Evolutionary conservation across 31 red algal species (phyloP), one percentile per base, ranked within the genome.

Genomic region (Bonnemaisonia californica): DNA sequence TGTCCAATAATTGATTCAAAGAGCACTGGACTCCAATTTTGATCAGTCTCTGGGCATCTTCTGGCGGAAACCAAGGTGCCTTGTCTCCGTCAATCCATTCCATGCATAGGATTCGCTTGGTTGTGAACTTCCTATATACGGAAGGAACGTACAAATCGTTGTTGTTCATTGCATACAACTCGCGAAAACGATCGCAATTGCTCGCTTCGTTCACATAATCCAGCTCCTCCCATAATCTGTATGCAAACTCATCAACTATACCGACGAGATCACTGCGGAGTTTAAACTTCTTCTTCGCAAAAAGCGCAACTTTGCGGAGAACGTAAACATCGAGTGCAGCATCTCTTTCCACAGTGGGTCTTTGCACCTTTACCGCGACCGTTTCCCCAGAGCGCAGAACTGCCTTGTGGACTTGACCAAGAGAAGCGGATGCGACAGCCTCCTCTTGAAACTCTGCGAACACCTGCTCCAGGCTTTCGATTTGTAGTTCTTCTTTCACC

Each of bases 41-140:
- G 45, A 98, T 90, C 41, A 95, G 79, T 32, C 89, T 84, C 62
- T 80, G 65, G 3, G 89, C 87, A 37, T 98, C 92, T 9, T 82
- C 88, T 22, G 79, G 58, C 51, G 79, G 69, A 31, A 64, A 41
- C 76, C 80, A 81, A 5, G 87, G 77, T 22, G 85, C 83, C 71
- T 98, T 98, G 30, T 86, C 75, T 3, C 96, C 96, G 42, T 94
- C 72, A 71, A 98, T 74, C 96, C 96, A 98, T 62, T 95, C 96
- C 74, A 89, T 88, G 7, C 64, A 63, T 55, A 98, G 82, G 54
- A 98, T 81, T 2, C 77, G 58, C 41, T 92, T 86, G 22, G 83
- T 80, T 0, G 89, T 77, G 40, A 75, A 59, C 32, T 92, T 59
- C 40, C 57, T 66, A 35, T 71, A 70, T 18, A 91, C 70, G 41